Conservation (phyloP, 1,284 basidiomycete species). For the Pyrrhoderma noxium region DNA sequence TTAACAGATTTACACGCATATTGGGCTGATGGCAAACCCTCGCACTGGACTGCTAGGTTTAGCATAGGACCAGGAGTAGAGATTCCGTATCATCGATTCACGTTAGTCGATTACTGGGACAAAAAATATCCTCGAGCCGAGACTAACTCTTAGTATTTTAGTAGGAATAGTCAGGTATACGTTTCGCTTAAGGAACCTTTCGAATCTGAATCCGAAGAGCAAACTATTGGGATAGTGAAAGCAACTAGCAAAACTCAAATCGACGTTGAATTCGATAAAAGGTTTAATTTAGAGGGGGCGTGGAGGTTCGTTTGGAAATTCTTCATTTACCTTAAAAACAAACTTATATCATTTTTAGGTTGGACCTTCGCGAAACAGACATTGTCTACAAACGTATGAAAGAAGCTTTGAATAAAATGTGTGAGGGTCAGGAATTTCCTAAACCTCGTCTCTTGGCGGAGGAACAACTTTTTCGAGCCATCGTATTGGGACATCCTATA, state of each 20-base stretch:
- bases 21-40: conserved; percentile 52
- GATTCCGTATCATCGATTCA: conserved; percentile 55
- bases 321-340: background rate
- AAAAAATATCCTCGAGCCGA: too few relatives aligned
- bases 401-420: conserved; percentile 42
- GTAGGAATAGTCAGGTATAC: conserved; percentile 59
- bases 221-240: conserved; percentile 46
- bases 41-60: conserved; percentile 56
- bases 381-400: conserved; percentile 66
- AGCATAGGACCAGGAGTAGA: conserved; percentile 45
- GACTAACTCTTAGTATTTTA: conserved; percentile 27
- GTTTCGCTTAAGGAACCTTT: conserved; percentile 45
- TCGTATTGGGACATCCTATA: too few relatives aligned
- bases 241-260: conserved; percentile 42
- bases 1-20: conserved; percentile 55
- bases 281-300: conserved; percentile 37
- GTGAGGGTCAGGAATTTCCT: too few relatives aligned
- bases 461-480: too few relatives aligned
- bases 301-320: conserved; percentile 45
- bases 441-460: too few relatives aligned
- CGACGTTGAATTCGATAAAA: conserved; percentile 48
- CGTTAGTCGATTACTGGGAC: conserved; percentile 41
- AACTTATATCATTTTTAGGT: conserved; percentile 26
- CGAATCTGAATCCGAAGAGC: background rate
- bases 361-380: conserved; percentile 68